A percentile compares a stretch with the other conserved stretches of the same genome.
These are phyloP conservation scores for Triticum dicoccoides DNA, from an alignment of 176 grass and related monocot genomes.

Conservation along the genomic window DNA sequence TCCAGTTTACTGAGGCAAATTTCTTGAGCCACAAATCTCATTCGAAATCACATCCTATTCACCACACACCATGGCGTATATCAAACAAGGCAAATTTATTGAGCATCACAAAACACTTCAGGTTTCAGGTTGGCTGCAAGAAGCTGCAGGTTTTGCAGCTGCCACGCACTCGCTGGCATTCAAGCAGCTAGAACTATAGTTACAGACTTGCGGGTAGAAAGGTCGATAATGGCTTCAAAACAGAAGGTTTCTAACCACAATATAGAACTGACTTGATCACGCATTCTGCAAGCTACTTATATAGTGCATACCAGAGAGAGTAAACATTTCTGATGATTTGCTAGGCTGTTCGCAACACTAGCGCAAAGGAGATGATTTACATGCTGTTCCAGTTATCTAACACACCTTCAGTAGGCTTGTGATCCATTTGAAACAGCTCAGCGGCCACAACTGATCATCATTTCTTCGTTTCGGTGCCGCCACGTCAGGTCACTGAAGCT, in stretches of 20 bases:
- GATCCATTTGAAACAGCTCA: neutral
- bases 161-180: neutral
- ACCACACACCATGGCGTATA: neutral
- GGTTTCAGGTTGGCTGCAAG: neutral
- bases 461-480: neutral
- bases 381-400: neutral
- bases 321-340: neutral
- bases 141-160: neutral
- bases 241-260: neutral
- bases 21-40: no score
- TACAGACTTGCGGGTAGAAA: neutral
- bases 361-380: neutral
- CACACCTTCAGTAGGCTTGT: neutral
- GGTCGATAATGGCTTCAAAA: neutral
- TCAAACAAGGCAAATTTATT: conserved; percentile 21
- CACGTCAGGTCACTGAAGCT: conserved; percentile 14
- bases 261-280: neutral
- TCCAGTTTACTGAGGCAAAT: no score
- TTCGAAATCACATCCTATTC: no score
- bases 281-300: conserved; percentile 24
- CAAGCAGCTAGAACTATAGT: neutral
- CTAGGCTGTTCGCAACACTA: neutral
- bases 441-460: neutral
- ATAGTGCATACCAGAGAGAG: neutral
- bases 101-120: neutral